Conservation (phyloP, 2,329 filamentous ascomycete genomes). For the Arachnomyces sp. region DNA sequence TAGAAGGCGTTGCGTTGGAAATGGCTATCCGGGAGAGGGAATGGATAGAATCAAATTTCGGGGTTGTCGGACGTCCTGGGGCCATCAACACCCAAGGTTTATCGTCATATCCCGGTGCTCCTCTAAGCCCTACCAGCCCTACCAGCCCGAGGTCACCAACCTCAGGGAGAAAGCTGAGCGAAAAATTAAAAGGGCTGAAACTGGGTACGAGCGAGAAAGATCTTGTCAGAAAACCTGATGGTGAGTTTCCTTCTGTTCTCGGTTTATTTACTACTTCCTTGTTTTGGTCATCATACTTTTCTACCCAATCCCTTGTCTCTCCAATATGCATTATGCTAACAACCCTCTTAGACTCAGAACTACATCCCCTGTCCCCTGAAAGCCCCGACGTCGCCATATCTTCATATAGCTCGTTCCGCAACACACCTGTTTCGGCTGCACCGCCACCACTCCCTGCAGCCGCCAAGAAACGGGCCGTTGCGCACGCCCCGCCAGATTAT, state of each 20-base stretch:
- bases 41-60: slow-evolving; percentile 81
- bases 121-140: slow-evolving; percentile 32
- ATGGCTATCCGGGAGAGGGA: slow-evolving; percentile 78
- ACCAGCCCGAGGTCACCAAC: slow-evolving; percentile 56
- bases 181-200: slow-evolving; percentile 73
- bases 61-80: slow-evolving; percentile 43
- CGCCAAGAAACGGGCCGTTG: slow-evolving; percentile 20
- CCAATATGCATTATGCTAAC: slow-evolving; percentile 24
- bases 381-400: slow-evolving; percentile 57
- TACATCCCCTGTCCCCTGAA: slow-evolving; percentile 54
- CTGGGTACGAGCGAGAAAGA: slow-evolving; percentile 66
- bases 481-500: slow-evolving; percentile 30
- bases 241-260: slow-evolving; percentile 34
- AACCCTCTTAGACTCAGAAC: slow-evolving; percentile 18
- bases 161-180: slow-evolving; percentile 61
- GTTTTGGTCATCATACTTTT: neutral
- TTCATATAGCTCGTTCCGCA: slow-evolving; percentile 54
- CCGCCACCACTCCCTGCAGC: slow-evolving; percentile 19
- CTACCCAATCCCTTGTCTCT: neutral
- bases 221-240: slow-evolving; percentile 46
- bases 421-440: slow-evolving; percentile 20
- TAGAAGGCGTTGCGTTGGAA: slow-evolving; percentile 72
- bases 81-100: slow-evolving; percentile 19
- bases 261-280: slow-evolving; percentile 1
- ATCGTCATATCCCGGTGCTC: slow-evolving; percentile 16